Base-by-base conservation (phyloP, 1,284 basidiomycete species). In the Rhodotorula sp. region DNA sequence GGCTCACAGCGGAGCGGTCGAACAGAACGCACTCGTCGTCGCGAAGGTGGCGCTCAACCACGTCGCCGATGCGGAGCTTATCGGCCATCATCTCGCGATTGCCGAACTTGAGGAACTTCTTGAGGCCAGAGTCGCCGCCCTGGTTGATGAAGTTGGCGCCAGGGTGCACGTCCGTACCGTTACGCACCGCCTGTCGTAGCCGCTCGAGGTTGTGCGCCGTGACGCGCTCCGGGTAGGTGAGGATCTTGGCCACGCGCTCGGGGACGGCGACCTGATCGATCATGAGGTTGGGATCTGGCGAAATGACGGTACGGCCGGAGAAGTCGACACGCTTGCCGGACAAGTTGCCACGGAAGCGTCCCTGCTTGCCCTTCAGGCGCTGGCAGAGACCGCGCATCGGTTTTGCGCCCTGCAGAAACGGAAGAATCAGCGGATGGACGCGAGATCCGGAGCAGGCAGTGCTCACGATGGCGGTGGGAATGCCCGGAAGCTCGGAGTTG, bases 261-360 rank as follows among this genome's bases (percentile, higher is more conserved):
- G 97, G 97, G 1, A 99, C 92, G 25, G 97, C 97, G 23, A 97
- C 93, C 83, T 97, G 94, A 81, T 99, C 96, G 79, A 99, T 98
- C 64, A 93, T 90, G 73, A 99, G 84, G 81, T 99, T 99, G 16
- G 97, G 97, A 81, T 99, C 97, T 0, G 97, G 97, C 4, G 93
- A 96, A 80, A 99, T 99, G 82, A 99, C 97, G 9, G 97, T 99
- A 79, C 97, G 90, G 23, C 90, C 97, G 1, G 95, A 98, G 80
- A 99, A 99, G 82, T 99, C 97, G 77, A 99, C 97, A 82, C 97
- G 93, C 82, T 99, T 99, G 73, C 97, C 97, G 0, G 95, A 98
- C 25, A 99, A 85, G 81, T 99, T 99, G 45, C 97, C 97, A 81
- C 97, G 88, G 84, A 99, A 99, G 68, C 97, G 93, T 79, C 97